Evolutionary conservation across 768 basidiomycete genomes (phyloP).

Genomic region (Royoungia palumana): DNA sequence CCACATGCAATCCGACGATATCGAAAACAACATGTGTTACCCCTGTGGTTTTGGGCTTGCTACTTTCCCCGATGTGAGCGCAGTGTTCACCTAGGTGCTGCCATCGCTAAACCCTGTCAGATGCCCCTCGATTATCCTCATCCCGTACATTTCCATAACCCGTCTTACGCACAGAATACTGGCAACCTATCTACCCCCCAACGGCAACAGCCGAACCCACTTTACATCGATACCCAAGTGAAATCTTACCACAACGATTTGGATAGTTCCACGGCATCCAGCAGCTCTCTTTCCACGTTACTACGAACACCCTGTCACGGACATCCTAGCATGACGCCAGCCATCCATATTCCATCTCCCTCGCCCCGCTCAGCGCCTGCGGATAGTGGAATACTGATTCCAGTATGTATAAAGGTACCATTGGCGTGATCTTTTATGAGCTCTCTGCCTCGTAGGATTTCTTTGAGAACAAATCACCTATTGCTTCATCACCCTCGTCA

Average conservation of each 20-base stretch:
- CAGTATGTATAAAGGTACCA: slow-evolving; percentile 7
- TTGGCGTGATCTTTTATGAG: neutral
- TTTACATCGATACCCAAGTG: slow-evolving; percentile 21
- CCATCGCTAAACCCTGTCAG: slow-evolving; percentile 9
- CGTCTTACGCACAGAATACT: neutral
- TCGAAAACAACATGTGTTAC: neutral
- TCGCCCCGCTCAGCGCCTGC: slow-evolving; percentile 12
- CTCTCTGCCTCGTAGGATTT: slow-evolving; percentile 10
- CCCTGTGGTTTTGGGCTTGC: neutral
- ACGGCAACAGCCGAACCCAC: slow-evolving; percentile 10
- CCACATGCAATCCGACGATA: neutral
- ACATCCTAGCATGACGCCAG: neutral
- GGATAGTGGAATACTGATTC: slow-evolving; percentile 1
- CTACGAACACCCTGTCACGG: slow-evolving; percentile 5
- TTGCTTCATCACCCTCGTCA: slow-evolving; percentile 12
- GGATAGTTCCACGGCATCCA: slow-evolving; percentile 17
- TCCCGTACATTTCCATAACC: neutral
- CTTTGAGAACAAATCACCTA: slow-evolving; percentile 3
- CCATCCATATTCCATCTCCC: slow-evolving; percentile 1
- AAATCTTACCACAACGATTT: slow-evolving; percentile 4
- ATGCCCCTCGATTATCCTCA: neutral
- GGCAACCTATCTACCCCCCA: neutral
- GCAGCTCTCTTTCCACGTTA: slow-evolving; percentile 1
- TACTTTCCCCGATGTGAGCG: slow-evolving; percentile 13
- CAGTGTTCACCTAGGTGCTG: neutral